Conservation (phyloP, 2,329 filamentous ascomycete species). For the Hymenoscyphus repandus region DNA sequence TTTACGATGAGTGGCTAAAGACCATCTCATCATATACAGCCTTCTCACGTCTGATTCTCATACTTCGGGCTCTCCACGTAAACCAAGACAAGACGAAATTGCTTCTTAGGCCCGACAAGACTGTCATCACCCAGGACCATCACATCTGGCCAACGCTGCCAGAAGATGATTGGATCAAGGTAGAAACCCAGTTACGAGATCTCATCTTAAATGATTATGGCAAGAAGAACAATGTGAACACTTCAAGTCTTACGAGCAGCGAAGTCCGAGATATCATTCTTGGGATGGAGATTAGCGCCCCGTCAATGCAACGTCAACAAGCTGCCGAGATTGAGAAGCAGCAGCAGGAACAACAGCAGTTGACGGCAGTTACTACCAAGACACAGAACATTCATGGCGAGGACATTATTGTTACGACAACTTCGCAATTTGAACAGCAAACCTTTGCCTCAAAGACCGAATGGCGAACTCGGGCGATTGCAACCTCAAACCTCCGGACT, state of each 20-base stretch:
- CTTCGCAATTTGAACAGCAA: constrained; percentile 95
- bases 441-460: constrained; percentile 98
- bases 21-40: constrained; percentile 97
- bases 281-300: constrained; percentile 98
- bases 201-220: constrained; percentile 97
- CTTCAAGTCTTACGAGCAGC: constrained; percentile 89
- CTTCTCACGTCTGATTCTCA: constrained; percentile 90
- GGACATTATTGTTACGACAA: constrained; percentile 97
- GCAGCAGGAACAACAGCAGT: constrained; percentile 91
- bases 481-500: constrained; percentile 89
- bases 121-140: constrained; percentile 95
- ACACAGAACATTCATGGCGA: constrained; percentile 96
- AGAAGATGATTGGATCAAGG: constrained; percentile 98
- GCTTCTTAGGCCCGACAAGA: constrained; percentile 91
- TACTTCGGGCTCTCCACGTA: constrained; percentile 90
- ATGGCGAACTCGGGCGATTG: constrained; percentile 95
- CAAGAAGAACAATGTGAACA: constrained; percentile 99
- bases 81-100: constrained; percentile 99
- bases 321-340: constrained; percentile 99
- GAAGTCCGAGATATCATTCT: constrained; percentile 98
- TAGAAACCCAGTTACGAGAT: constrained; percentile 94
- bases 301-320: constrained; percentile 96
- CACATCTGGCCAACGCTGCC: constrained; percentile 96
- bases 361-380: constrained; percentile 96
- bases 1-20: constrained; percentile 99